Conservation (phyloP, 768 basidiomycete genomes). For the Cyathus striatus region DNA sequence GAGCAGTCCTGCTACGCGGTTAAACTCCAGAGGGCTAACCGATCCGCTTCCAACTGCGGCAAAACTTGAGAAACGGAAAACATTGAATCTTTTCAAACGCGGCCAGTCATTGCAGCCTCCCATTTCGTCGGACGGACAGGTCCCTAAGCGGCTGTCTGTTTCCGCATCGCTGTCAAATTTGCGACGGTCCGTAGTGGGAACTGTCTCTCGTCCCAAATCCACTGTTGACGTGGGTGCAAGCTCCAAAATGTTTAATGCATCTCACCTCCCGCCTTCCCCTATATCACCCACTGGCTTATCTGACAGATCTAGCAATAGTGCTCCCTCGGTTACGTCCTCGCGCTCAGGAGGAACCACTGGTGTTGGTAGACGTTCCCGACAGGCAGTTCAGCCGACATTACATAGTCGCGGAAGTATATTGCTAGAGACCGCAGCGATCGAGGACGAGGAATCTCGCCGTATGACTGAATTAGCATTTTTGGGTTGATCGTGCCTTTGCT, state of each 20-base stretch:
- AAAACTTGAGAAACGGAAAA: constrained; percentile 18
- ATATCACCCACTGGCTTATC: constrained; percentile 14
- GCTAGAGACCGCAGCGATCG: constrained; percentile 44
- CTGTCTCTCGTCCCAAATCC: constrained; percentile 17
- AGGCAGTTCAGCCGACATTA: constrained; percentile 51
- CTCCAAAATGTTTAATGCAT: constrained; percentile 19
- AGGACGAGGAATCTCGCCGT: constrained; percentile 65
- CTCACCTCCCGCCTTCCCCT: constrained; percentile 35
- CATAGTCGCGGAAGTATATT: constrained; percentile 56
- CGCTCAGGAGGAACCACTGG: background rate
- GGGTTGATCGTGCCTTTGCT: constrained; percentile 16
- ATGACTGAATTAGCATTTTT: constrained; percentile 72
- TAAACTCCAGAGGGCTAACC: constrained; percentile 10
- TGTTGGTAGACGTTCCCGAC: constrained; percentile 14
- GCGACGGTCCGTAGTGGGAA: constrained; percentile 38
- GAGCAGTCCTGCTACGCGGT: constrained; percentile 2
- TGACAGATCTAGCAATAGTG: background rate
- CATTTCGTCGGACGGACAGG: constrained; percentile 1
- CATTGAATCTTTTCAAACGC: constrained; percentile 33
- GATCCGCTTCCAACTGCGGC: constrained; percentile 5
- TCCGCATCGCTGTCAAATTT: constrained; percentile 37
- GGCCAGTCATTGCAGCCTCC: constrained; percentile 11
- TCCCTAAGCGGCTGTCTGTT: constrained; percentile 20
- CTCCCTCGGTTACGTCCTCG: background rate
- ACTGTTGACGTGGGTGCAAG: constrained; percentile 13